Evolutionary conservation across 179 eudicot species (phyloP).

Genomic region (Carnegiea gigantea): DNA sequence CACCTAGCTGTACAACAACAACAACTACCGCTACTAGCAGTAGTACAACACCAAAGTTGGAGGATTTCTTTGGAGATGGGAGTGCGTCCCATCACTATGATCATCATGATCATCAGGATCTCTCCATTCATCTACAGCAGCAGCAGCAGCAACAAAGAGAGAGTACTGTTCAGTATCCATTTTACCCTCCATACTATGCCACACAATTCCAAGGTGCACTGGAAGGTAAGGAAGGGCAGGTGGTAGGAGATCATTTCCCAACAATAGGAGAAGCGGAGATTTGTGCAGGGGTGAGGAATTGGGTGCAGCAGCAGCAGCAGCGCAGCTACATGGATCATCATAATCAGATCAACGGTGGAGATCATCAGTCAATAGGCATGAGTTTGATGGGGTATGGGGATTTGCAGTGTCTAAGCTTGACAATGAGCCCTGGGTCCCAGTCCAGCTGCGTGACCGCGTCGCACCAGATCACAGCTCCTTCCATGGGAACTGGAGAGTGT

Average conservation of each 20-base stretch:
- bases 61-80: conserved; percentile 38
- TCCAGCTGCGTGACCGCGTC: conserved; percentile 39
- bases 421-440: conserved; percentile 15
- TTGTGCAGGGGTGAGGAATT: conserved; percentile 21
- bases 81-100: conserved; percentile 7
- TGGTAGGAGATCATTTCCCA: conserved; percentile 20
- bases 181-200: conserved; percentile 28
- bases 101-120: not conserved
- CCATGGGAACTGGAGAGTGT: conserved; percentile 26
- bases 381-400: conserved; percentile 19
- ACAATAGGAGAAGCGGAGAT: conserved; percentile 6
- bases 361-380: conserved; percentile 25
- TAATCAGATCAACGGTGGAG: conserved; percentile 27
- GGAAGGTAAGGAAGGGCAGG: conserved; percentile 25
- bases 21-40: not conserved
- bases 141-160: not conserved
- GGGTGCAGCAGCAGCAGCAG: conserved; percentile 23
- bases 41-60: conserved; percentile 36
- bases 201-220: conserved; percentile 20
- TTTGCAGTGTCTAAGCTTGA: conserved; percentile 5
- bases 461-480: conserved; percentile 30
- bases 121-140: not conserved
- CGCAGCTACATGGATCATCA: conserved; percentile 24
- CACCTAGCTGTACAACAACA: conserved; percentile 2
- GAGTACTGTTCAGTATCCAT: conserved; percentile 28